Evolutionary conservation across 768 basidiomycete species (phyloP), one percentile per base, ranked within the genome.

Genomic region (Suillus subluteus): DNA sequence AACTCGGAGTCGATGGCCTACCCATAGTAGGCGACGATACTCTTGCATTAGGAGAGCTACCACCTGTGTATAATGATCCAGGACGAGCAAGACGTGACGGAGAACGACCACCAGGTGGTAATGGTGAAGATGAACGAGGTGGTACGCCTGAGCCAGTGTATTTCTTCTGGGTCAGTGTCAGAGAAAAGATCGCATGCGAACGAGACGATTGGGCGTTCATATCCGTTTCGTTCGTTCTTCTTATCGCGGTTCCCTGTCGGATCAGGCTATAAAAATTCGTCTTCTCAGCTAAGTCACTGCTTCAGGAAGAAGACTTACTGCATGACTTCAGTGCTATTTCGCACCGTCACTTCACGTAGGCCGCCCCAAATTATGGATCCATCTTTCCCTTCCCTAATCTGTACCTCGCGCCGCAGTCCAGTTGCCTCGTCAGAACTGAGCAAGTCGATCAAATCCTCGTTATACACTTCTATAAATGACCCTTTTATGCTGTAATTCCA

Each of bases 181-280:
- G 83, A 46, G 97, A 98, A 80, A 99, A 99, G 78, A 99, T 99
- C 68, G 98, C 98, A 85, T 99, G 98, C 37, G 95, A 98, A 66
- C 98, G 91, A 48, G 97, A 98, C 2, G 94, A 96, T 77, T 98
- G 95, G 32, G 97, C 95, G 76, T 99, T 99, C 97, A 99, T 98
- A 74, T 95, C 94, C 40, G 98, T 99, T 78, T 96, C 94, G 69
- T 97, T 96, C 12, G 98, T 99, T 64, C 96, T 89, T 38, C 98
- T 87, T 52, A 97, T 91, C 18, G 93, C 86, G 9, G 95, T 91
- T 23, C 98, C 98, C 70, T 93, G 89, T 68, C 91, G 90, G 65
- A 99, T 88, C 64, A 96, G 87, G 74, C 94, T 95, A 76, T 3
- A 41, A n/a, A 67, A 72, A 62, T 66, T n/a, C 44, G 68, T 74